Evolutionary conservation across 495 filamentous ascomycete species (phyloP).

Genomic region (Podospora tetraspora): DNA sequence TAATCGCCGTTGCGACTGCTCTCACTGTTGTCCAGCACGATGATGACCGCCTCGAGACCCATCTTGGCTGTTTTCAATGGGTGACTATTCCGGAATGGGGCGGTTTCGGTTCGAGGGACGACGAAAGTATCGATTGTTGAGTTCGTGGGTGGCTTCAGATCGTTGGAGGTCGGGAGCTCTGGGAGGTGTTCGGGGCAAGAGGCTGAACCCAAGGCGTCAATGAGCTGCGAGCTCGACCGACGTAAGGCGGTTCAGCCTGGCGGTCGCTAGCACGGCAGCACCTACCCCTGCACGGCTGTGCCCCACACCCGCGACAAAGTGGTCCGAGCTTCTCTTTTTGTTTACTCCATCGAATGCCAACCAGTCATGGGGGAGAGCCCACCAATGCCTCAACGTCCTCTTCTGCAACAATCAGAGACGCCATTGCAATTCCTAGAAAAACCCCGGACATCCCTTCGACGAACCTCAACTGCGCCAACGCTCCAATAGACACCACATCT

Average conservation of each 20-base stretch:
- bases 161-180: not conserved
- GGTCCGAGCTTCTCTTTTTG: conserved; percentile 24
- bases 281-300: not conserved
- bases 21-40: conserved; percentile 93
- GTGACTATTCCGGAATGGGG: not conserved
- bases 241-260: conserved; percentile 18
- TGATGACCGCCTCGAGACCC: conserved; percentile 61
- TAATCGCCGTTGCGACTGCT: conserved; percentile 97
- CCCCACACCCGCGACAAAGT: conserved; percentile 3
- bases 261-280: not conserved
- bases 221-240: conserved; percentile 7
- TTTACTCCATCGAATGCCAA: conserved; percentile 30
- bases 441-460: not conserved
- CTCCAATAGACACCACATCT: conserved; percentile 8
- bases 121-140: too few species aligned
- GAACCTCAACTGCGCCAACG: not conserved
- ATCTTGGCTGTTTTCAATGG: conserved; percentile 37
- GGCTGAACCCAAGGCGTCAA: conserved; percentile 4
- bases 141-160: not conserved
- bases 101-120: not conserved
- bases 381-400: conserved; percentile 5
- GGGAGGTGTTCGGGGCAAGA: not conserved
- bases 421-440: not conserved
- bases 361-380: conserved; percentile 25
- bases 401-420: conserved; percentile 8